These are phyloP conservation scores for Erysiphe pulchra DNA, from an alignment of 2,329 filamentous ascomycete genomes.

Conservation along the genomic window DNA sequence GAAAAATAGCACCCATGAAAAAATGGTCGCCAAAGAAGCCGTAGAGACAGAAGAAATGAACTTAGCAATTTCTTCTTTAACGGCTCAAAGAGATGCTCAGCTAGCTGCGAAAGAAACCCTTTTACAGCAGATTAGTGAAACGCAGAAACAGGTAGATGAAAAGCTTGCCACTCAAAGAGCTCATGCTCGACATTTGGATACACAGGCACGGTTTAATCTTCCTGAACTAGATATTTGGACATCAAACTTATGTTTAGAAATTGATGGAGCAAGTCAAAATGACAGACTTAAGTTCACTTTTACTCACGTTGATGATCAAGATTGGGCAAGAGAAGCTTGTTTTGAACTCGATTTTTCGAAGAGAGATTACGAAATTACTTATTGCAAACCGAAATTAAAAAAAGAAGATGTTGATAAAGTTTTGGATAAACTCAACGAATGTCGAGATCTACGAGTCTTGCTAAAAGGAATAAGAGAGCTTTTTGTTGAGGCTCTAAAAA, in stretches of 20 bases:
- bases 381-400: constrained; percentile 62
- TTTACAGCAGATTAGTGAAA: constrained; percentile 34
- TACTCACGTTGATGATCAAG: constrained; percentile 60
- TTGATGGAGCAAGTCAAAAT: constrained; percentile 66
- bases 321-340: constrained; percentile 76
- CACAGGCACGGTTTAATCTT: constrained; percentile 67
- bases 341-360: constrained; percentile 70
- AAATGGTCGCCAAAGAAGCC: constrained; percentile 50
- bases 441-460: constrained; percentile 41
- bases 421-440: constrained; percentile 59
- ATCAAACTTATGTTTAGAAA: constrained; percentile 62
- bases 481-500: constrained; percentile 39
- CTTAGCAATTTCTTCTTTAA: constrained; percentile 29
- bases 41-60: constrained; percentile 57
- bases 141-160: constrained; percentile 43
- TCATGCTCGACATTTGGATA: constrained; percentile 49
- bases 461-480: constrained; percentile 64
- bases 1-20: constrained; percentile 43
- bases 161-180: constrained; percentile 45
- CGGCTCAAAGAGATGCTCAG: constrained; percentile 33
- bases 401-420: constrained; percentile 52
- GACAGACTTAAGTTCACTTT: constrained; percentile 81
- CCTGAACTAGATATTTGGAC: constrained; percentile 95
- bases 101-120: constrained; percentile 28
- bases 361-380: constrained; percentile 63